Base-by-base conservation (phyloP, 2,329 filamentous ascomycete genomes). In the Diaporthe vaccinii region DNA sequence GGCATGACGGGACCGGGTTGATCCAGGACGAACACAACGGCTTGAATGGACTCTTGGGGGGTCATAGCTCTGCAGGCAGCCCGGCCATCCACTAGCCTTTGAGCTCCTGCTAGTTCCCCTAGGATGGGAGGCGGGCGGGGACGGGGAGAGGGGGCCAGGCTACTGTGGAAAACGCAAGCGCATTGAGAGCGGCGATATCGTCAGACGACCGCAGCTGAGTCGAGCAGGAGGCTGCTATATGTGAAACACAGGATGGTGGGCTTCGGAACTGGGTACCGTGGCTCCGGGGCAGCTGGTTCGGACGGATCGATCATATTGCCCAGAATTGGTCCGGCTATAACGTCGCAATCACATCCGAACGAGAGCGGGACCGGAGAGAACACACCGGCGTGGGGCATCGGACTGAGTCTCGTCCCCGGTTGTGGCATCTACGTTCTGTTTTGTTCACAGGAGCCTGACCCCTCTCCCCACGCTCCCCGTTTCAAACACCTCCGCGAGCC, bases 381-480 rank as follows among this genome's bases (percentile, higher is more conserved):
- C n/a, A 41, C 34, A 12, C 65, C 49, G 46, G 65, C 15, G 34
- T 41, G 65, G 34, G 65, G 34, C 65, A 69, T 41, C 65, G 65
- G 65, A 20, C 36, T 69, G 46, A 4, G 9, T 39, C n/a, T 59
- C 39, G 41, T 41, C 31, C 49, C 44, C 31, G 57, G 36, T 25
- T n/a, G 14, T 55, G 28, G 41, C n/a, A 22, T 44, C 34, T 25
- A 58, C 4, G 25, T 58, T 51, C n/a, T 28, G 31, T 25, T 31
- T 15, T 6, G 15, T 6, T 76, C 74, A 88, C 73, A 69, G 83
- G 83, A 84, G 69, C 78, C 91, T 87, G 75, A 94, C 88, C 15
- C 91, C 93, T 76, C 89, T 87, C 1, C 93, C 93, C n/a, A 95
- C 92, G 79, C 91, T 93, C 20, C 92, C 88, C 17, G 93, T 95